Conservation (phyloP, 129 eudicot genomes). For the Artemisia tridentata region DNA sequence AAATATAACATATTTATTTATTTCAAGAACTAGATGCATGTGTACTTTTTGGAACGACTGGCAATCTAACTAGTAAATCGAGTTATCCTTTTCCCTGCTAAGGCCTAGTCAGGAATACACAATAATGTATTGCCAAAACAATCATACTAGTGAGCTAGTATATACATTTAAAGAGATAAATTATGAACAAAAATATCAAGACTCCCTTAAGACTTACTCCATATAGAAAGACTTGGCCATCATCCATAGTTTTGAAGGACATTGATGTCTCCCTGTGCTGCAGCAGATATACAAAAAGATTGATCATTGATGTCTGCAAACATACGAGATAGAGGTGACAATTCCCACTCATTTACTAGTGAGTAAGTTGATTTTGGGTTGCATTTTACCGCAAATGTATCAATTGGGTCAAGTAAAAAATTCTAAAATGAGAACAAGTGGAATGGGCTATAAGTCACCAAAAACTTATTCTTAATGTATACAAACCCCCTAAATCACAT, state of each 20-base stretch:
- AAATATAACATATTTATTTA: conserved; percentile 3
- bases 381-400: background rate
- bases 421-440: background rate
- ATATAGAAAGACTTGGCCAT: conserved; percentile 88
- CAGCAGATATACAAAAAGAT: conserved; percentile 41
- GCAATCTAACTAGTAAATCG: background rate
- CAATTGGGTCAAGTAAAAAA: background rate
- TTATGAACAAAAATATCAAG: conserved; percentile 3
- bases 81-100: background rate
- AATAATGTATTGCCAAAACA: background rate
- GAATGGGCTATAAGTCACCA: background rate
- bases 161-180: background rate
- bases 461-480: background rate
- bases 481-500: background rate
- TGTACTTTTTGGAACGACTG: background rate
- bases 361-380: background rate
- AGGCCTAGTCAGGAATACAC: background rate
- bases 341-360: background rate
- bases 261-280: conserved; percentile 98
- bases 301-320: background rate
- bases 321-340: conserved; percentile 4
- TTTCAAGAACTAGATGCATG: conserved; percentile 9
- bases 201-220: conserved; percentile 51
- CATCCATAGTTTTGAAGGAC: conserved; percentile 99
- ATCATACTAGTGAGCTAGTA: background rate